Evolutionary conservation across 2,329 filamentous ascomycete genomes (phyloP).

Genomic region (Botryosphaeria dothidea): DNA sequence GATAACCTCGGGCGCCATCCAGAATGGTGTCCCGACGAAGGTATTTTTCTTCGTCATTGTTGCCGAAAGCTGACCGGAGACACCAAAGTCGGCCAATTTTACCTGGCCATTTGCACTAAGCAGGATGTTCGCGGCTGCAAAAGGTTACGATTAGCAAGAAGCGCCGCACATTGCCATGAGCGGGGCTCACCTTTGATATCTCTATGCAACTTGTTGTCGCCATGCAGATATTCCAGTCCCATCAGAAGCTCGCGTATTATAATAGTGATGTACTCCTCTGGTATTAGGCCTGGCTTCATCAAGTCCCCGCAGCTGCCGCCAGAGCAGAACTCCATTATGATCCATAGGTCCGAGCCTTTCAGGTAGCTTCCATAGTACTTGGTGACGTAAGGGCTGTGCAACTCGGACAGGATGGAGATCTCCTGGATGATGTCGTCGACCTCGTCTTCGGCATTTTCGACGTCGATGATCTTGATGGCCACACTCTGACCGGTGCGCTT

Average conservation of each 20-base stretch:
- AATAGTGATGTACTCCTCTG: slow-evolving; percentile 96
- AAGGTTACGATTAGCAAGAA: background rate
- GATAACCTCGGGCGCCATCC: slow-evolving; percentile 99
- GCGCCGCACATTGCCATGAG: background rate
- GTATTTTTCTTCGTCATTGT: slow-evolving; percentile 99
- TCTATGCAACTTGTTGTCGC: slow-evolving; percentile 92
- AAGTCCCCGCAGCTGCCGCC: slow-evolving; percentile 95
- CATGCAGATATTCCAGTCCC: slow-evolving; percentile 89
- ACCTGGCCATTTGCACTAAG: slow-evolving; percentile 90
- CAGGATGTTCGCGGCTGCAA: slow-evolving; percentile 83
- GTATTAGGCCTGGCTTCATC: slow-evolving; percentile 88
- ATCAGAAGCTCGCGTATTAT: slow-evolving; percentile 87
- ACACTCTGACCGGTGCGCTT: slow-evolving; percentile 91
- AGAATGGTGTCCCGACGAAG: slow-evolving; percentile 96
- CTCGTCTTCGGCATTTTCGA: slow-evolving; percentile 98
- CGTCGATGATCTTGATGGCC: slow-evolving; percentile 97
- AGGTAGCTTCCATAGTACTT: slow-evolving; percentile 97
- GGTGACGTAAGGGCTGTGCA: slow-evolving; percentile 94
- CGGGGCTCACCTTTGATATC: slow-evolving; percentile 82
- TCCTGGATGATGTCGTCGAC: slow-evolving; percentile 99
- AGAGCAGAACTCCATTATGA: slow-evolving; percentile 99
- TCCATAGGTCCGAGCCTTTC: slow-evolving; percentile 96
- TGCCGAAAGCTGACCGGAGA: slow-evolving; percentile 91
- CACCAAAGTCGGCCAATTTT: slow-evolving; percentile 95
- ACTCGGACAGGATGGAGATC: slow-evolving; percentile 93